Evolutionary conservation across 257 asterid species (phyloP).

Genomic region (Gentiana macrophylla): DNA sequence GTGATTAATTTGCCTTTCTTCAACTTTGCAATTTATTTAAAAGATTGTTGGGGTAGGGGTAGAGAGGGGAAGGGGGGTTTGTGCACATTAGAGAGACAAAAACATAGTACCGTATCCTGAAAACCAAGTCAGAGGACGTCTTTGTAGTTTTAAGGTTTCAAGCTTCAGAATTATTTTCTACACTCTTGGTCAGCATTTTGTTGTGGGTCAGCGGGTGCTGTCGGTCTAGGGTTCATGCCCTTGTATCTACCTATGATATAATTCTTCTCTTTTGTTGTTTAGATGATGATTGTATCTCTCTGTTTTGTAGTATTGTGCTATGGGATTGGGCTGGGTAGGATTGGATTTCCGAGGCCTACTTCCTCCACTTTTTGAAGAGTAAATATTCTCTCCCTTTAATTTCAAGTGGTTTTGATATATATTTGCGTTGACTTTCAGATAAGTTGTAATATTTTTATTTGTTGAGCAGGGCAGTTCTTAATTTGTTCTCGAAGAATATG

Average conservation of each 20-base stretch:
- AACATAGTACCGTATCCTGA: too few relatives aligned
- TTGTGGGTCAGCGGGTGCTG: background rate
- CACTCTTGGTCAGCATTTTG: background rate
- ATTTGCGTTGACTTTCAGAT: constrained; percentile 12
- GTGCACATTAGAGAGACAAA: too few relatives aligned
- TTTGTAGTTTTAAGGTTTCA: background rate
- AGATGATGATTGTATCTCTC: constrained; percentile 7
- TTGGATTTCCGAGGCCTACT: constrained; percentile 92
- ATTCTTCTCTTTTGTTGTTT: constrained; percentile 3
- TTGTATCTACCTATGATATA: background rate
- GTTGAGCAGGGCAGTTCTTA: constrained; percentile 75
- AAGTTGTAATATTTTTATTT: constrained; percentile 8
- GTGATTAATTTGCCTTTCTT: too few relatives aligned
- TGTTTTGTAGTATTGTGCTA: constrained; percentile 74
- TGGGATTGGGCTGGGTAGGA: constrained; percentile 98
- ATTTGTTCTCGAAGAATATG: constrained; percentile 81
- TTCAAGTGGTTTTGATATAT: constrained; percentile 2
- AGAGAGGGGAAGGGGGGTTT: too few relatives aligned
- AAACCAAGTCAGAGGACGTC: background rate
- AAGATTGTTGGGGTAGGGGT: too few relatives aligned
- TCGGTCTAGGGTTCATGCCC: background rate
- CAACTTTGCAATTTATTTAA: too few relatives aligned
- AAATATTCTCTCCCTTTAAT: constrained; percentile 15
- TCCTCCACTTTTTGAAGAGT: constrained; percentile 99
- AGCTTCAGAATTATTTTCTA: background rate